These are phyloP conservation scores for Solanum medicagineum DNA, from an alignment of 257 asterid genomes.

Conservation along the genomic window DNA sequence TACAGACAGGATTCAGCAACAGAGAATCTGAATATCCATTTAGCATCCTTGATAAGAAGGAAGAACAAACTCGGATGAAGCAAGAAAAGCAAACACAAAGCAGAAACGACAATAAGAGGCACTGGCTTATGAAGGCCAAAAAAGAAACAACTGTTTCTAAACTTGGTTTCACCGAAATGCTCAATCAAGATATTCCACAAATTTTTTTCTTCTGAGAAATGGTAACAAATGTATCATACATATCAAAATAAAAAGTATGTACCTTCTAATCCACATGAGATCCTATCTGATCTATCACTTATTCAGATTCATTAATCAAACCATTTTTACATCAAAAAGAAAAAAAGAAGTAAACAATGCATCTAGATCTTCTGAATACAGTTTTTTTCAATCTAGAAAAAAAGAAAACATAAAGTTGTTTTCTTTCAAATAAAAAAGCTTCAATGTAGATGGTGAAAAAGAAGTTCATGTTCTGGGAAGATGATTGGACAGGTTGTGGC, in stretches of 20 bases:
- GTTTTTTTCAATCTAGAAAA: too few species aligned
- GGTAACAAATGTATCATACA: neutral
- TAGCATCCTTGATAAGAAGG: neutral
- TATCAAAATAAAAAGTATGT: neutral
- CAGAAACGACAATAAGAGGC: conserved; percentile 6
- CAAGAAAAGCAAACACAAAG: neutral
- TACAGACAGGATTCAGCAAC: neutral
- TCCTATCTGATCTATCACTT: neutral
- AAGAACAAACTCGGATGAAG: neutral
- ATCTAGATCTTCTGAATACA: neutral
- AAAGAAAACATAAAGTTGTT: too few species aligned
- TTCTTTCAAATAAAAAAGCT: too few species aligned
- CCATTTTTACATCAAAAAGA: neutral
- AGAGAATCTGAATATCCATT: neutral
- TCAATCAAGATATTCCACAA: neutral
- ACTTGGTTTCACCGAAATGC: neutral
- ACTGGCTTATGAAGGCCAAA: neutral
- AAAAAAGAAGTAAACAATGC: neutral
- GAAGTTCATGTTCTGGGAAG: too few species aligned
- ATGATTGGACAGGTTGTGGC: too few species aligned
- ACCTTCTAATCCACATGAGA: neutral
- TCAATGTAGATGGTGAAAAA: too few species aligned
- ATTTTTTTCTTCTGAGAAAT: neutral
- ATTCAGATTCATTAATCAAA: neutral
- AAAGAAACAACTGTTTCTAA: neutral